A percentile compares a stretch with the other conserved stretches of the same genome.
Evolutionary conservation across 352 stramenopile species (phyloP).

Genomic region (Sclerospora graminicola): DNA sequence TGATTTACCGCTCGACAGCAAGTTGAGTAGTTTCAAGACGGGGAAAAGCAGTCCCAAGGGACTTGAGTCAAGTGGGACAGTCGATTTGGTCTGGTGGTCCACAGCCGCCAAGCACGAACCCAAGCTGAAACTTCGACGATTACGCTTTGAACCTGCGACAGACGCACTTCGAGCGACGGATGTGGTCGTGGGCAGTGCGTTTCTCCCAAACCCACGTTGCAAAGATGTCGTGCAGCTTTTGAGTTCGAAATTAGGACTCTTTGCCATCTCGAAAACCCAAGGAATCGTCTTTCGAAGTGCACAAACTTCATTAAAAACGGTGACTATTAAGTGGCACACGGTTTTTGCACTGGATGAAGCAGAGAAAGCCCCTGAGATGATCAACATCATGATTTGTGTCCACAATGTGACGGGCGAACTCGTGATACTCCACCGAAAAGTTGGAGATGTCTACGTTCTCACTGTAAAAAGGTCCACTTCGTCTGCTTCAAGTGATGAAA

Average conservation of each 20-base stretch:
- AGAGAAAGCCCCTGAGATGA: neutral
- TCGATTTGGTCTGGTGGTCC: slow-evolving; percentile 73
- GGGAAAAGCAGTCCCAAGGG: slow-evolving; percentile 1
- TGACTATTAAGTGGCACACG: slow-evolving; percentile 28
- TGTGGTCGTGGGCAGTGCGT: slow-evolving; percentile 56
- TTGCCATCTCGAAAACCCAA: slow-evolving; percentile 39
- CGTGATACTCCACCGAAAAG: slow-evolving; percentile 29
- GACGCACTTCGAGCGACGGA: slow-evolving; percentile 66
- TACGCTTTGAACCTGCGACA: slow-evolving; percentile 59
- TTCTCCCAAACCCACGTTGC: slow-evolving; percentile 20
- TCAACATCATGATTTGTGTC: slow-evolving; percentile 25
- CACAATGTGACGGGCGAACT: slow-evolving; percentile 77
- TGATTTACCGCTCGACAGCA: slow-evolving; percentile 21
- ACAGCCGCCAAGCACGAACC: slow-evolving; percentile 47
- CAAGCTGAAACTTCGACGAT: slow-evolving; percentile 52
- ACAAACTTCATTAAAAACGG: slow-evolving; percentile 24
- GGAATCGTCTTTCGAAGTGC: slow-evolving; percentile 58
- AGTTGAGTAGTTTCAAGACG: neutral
- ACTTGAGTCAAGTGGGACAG: slow-evolving; percentile 17
- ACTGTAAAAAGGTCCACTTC: slow-evolving; percentile 8
- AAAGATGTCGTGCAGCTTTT: slow-evolving; percentile 28
- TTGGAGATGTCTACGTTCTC: slow-evolving; percentile 34
- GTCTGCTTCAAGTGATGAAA: slow-evolving; percentile 3
- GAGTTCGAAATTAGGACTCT: slow-evolving; percentile 58
- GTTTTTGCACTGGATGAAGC: slow-evolving; percentile 6